Evolutionary conservation across 2,329 filamentous ascomycete species (phyloP).

Genomic region (Xylaria arbuscula): DNA sequence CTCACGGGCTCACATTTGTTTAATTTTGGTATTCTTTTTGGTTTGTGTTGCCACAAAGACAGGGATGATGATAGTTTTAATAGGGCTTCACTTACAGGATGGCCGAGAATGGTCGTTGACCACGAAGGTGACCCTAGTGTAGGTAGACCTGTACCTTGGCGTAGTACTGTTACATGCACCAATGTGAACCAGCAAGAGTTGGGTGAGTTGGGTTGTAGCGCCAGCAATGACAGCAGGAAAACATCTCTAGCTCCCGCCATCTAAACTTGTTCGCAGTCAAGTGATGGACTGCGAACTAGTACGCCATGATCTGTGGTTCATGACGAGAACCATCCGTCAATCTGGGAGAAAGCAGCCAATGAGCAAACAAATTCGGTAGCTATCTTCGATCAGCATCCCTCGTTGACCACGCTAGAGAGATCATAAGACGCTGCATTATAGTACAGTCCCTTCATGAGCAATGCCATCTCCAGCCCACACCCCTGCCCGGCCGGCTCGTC

Average conservation of each 20-base stretch:
- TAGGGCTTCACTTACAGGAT: slow-evolving; percentile 21
- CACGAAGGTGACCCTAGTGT: slow-evolving; percentile 18
- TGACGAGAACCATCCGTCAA: slow-evolving; percentile 27
- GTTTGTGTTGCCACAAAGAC: slow-evolving; percentile 23
- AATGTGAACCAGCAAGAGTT: neutral
- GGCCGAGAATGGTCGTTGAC: slow-evolving; percentile 20
- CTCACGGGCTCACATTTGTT: slow-evolving; percentile 43
- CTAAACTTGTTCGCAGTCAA: slow-evolving; percentile 11
- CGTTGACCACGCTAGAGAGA: slow-evolving; percentile 8
- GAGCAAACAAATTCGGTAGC: slow-evolving; percentile 20
- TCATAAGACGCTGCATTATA: slow-evolving; percentile 18
- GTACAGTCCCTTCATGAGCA: slow-evolving; percentile 6
- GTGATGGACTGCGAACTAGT: slow-evolving; percentile 4
- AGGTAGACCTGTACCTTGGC: slow-evolving; percentile 28
- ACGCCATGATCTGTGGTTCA: slow-evolving; percentile 27
- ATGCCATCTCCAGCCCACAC: slow-evolving; percentile 22
- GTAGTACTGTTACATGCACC: slow-evolving; percentile 12
- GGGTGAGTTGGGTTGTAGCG: slow-evolving; percentile 28
- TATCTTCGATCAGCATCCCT: slow-evolving; percentile 19
- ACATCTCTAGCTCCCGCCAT: slow-evolving; percentile 1
- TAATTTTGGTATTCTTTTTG: slow-evolving; percentile 24
- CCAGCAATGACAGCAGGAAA: slow-evolving; percentile 19
- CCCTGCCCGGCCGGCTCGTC: slow-evolving; percentile 28
- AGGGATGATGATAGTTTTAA: slow-evolving; percentile 22
- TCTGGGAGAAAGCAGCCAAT: slow-evolving; percentile 34